Evolutionary conservation across 805 yeast species (phyloP), one percentile per base, ranked within the genome.

Genomic region (Ogataea henricii): DNA sequence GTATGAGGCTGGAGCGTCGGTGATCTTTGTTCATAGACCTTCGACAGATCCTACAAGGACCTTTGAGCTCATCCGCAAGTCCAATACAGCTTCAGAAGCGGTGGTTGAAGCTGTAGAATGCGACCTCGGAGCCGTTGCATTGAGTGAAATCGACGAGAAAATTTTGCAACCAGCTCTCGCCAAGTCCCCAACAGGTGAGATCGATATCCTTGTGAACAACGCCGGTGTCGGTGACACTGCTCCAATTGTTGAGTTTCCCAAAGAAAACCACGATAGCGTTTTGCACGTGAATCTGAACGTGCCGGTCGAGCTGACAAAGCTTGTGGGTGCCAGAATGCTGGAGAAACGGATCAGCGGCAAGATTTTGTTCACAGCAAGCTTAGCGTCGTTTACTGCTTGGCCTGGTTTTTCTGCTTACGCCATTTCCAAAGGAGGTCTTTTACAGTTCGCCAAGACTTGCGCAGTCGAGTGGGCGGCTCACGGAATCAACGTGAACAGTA

Each of bases 1-100:
- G 22, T 81, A 79, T 6, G 73, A 72, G 48, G 79, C 79, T 8
- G 79, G 79, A 9, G 69, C 77, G 14, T 62, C 51, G 20, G 53
- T 72, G 55, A 67, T 63, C 18, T 51, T 74, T 23, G 65, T 71
- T 7, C 72, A 72, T 43, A 41, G 71, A 51, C 59, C 73, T 14
- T 51, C 63, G 14, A 53, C 63, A 4, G 56, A 62, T 29, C 66
- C 71, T 29, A 45, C 52, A 14, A 45, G 46, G 5, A 65, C 72
- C n/a, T 59, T 58, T 25, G 57, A 59, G 7, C 51, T 69, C 40
- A 55, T 63, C 36, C 53, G 52, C 13, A 46, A 48, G 3, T 51
- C 58, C 35, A 54, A 63, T 8, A 67, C 70, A 3, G 45, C 54
- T n/a, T 57, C 65, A 5, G 54, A 56, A 6, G 53, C 59, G 7